Conservation (phyloP, 2,329 filamentous ascomycete genomes). For the Cercospora citrullina region DNA sequence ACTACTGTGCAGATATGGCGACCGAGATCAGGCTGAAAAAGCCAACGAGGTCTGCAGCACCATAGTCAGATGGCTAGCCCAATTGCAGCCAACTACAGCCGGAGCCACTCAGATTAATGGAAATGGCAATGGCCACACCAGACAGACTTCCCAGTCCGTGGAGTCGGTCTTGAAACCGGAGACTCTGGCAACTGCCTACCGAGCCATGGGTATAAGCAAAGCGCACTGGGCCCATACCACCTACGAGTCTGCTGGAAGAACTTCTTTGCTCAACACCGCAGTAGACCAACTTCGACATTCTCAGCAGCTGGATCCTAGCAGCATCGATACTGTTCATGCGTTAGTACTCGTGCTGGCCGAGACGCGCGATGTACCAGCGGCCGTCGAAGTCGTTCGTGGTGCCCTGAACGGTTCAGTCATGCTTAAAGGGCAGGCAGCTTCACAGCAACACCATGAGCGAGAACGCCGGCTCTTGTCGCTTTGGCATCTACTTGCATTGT, state of each 20-base stretch:
- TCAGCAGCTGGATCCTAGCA: slow-evolving; percentile 51
- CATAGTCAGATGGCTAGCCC: slow-evolving; percentile 73
- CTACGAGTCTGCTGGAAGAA: slow-evolving; percentile 66
- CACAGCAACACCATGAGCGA: slow-evolving; percentile 35
- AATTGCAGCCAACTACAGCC: slow-evolving; percentile 47
- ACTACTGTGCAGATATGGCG: slow-evolving; percentile 79
- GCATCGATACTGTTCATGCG: slow-evolving; percentile 72
- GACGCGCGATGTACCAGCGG: slow-evolving; percentile 73
- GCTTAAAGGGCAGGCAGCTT: slow-evolving; percentile 22
- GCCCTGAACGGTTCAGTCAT: slow-evolving; percentile 55
- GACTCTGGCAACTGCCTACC: slow-evolving; percentile 70
- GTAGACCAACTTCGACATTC: slow-evolving; percentile 69
- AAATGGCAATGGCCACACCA: background rate
- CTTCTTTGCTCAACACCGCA: slow-evolving; percentile 74
- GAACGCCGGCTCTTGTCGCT: slow-evolving; percentile 71
- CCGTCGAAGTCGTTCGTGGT: slow-evolving; percentile 78
- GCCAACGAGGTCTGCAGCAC: slow-evolving; percentile 69
- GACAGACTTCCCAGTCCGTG: slow-evolving; percentile 34
- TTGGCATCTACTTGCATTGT: slow-evolving; percentile 86
- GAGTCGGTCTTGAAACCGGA: slow-evolving; percentile 55
- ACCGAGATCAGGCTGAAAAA: slow-evolving; percentile 72
- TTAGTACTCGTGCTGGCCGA: slow-evolving; percentile 86
- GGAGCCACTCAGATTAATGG: slow-evolving; percentile 18
- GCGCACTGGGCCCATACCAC: slow-evolving; percentile 86
- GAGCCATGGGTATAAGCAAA: slow-evolving; percentile 80